Conservation (phyloP, 1,284 basidiomycete genomes). For the Chondrostereum purpureum region DNA sequence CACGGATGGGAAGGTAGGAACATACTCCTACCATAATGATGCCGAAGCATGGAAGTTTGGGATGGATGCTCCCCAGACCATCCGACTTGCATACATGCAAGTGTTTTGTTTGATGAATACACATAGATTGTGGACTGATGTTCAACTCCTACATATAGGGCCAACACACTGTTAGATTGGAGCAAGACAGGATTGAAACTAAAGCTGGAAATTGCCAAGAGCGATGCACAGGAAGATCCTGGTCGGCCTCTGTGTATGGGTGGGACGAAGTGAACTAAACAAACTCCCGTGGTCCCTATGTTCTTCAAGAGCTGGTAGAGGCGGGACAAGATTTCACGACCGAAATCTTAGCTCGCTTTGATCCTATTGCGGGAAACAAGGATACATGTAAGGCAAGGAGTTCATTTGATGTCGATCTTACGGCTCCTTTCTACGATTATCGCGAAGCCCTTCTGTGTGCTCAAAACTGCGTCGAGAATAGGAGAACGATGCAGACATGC, state of each 20-base stretch:
- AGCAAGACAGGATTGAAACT: constrained; percentile 48
- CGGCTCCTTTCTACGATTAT: too few relatives aligned
- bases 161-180: constrained; percentile 48
- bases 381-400: too few relatives aligned
- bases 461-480: too few relatives aligned
- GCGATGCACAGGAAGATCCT: constrained; percentile 22
- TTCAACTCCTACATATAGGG: too few relatives aligned
- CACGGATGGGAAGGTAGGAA: neutral
- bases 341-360: neutral
- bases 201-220: constrained; percentile 27
- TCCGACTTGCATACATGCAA: constrained; percentile 1
- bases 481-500: too few relatives aligned
- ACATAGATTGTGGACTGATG: too few relatives aligned
- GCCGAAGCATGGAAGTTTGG: neutral
- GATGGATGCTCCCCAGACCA: neutral
- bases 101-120: too few relatives aligned
- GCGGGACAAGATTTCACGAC: neutral
- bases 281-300: neutral
- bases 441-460: too few relatives aligned
- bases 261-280: neutral
- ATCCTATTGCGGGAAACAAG: neutral
- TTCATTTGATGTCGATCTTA: too few relatives aligned
- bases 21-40: neutral
- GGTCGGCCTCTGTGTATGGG: neutral
- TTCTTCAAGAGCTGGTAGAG: neutral